Base-by-base conservation (phyloP, 2,329 filamentous ascomycete genomes). In the Fusarium equiseti region DNA sequence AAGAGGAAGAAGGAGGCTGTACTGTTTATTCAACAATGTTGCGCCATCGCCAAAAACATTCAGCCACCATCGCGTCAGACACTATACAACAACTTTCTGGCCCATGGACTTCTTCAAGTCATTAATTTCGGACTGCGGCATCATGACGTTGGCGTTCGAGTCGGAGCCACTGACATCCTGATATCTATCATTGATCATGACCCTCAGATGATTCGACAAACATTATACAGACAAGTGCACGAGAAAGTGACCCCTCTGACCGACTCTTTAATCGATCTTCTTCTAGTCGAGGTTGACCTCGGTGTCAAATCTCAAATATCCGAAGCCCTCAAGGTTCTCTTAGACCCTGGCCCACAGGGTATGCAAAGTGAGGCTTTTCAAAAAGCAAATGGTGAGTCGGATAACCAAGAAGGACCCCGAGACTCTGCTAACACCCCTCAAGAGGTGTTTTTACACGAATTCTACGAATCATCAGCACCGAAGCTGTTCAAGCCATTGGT, bases 101-200 rank as follows among this genome's bases (percentile, higher is more conserved):
- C 88, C 51, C 91, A 97, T 75, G 96, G 96, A 12, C 88, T 99
- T 10, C 89, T 98, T 63, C 88, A 90, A 32, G 95, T 98, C 61
- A 95, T 99, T 71, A 94, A 95, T 66, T 98, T 94, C 80, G 95
- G 96, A 16, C 87, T 99, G 53, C 91, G 92, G 65, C 94, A 97
- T 76, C 87, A 87, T 46, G 95, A 97, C 75, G 92, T 96, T 15
- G 87, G 91, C 1, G 92, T 98, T 56, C 89, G 96, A 66, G 94
- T 97, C 4, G 97, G 95, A 8, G 96, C 95, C 13, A 97, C 95
- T 4, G 96, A 99, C 73, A 94, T 98, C 35, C 82, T 99, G 51
- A 93, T 98, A 10, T 93, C 94, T 8, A 90, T 98, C 81, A 96
- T 99, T 74, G 96, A 99, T 75, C 95, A 98, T 77, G 96, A 99